phyloP scores from a whole-genome alignment of 1,139 yeast genomes.

The Zygosaccharomyces sapae region DNA sequence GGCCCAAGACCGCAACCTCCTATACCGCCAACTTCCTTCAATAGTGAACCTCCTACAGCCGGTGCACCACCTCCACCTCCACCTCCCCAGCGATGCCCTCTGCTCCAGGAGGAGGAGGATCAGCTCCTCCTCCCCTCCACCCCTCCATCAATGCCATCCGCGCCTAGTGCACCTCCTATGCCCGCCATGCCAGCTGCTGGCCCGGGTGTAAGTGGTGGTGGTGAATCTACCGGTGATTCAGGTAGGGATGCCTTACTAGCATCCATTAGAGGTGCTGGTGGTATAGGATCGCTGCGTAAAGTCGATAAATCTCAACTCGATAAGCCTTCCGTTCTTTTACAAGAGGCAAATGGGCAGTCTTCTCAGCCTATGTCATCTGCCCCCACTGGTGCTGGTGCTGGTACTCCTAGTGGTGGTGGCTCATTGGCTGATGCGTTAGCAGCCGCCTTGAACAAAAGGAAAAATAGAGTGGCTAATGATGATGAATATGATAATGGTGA shows the following conservation, averaged over 20 bases:
- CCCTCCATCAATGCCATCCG: conserved; percentile 8
- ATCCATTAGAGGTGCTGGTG: conserved; percentile 80
- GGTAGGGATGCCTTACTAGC: conserved; percentile 82
- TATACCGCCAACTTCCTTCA: conserved; percentile 12
- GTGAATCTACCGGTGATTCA: conserved; percentile 44
- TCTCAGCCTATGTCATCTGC: conserved; percentile 30
- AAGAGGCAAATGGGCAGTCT: conserved; percentile 64
- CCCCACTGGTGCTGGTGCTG: conserved; percentile 37
- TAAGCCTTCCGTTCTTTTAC: conserved; percentile 65
- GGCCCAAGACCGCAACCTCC: conserved; percentile 14
- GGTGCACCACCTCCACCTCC: conserved; percentile 15
- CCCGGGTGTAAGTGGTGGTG: conserved; percentile 39
- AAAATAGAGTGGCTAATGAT: conserved; percentile 74
- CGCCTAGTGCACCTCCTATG: conserved; percentile 16
- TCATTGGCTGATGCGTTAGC: conserved; percentile 83
- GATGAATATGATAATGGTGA: conserved; percentile 70
- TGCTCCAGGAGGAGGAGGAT: too few relatives aligned
- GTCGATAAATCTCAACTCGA: conserved; percentile 83
- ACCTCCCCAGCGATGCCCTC: too few relatives aligned
- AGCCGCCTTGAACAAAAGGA: conserved; percentile 76
- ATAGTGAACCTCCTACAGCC: conserved; percentile 1
- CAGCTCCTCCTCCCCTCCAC: too few relatives aligned
- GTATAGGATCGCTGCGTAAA: conserved; percentile 61
- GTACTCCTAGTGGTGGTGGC: conserved; percentile 38
- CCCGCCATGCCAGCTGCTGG: conserved; percentile 18